Evolutionary conservation across 192 early-diverging fungal genomes (phyloP).

Genomic region (Coemansia sp.): DNA sequence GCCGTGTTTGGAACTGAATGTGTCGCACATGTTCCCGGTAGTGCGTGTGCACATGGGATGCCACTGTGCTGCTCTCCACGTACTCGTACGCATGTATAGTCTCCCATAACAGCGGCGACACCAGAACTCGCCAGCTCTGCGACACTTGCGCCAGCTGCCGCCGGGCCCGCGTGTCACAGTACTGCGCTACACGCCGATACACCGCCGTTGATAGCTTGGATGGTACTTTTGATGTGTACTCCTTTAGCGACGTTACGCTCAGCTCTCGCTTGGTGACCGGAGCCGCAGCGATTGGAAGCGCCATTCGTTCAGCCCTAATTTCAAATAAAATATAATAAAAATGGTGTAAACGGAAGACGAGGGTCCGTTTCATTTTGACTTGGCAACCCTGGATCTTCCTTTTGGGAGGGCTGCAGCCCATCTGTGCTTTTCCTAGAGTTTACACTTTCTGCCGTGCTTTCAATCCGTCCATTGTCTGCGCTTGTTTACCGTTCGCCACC

Average conservation of each 20-base stretch:
- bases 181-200: slow-evolving; percentile 51
- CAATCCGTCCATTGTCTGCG: neutral
- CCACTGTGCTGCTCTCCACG: slow-evolving; percentile 22
- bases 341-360: neutral
- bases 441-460: neutral
- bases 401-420: too few relatives aligned
- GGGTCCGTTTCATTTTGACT: neutral
- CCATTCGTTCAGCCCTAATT: slow-evolving; percentile 11
- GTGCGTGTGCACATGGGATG: slow-evolving; percentile 39
- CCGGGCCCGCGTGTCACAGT: slow-evolving; percentile 46
- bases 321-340: neutral
- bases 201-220: slow-evolving; percentile 42
- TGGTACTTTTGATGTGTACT: slow-evolving; percentile 24
- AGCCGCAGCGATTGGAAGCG: slow-evolving; percentile 23
- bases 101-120: slow-evolving; percentile 51
- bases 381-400: too few relatives aligned
- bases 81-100: slow-evolving; percentile 46
- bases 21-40: slow-evolving; percentile 47
- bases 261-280: slow-evolving; percentile 25
- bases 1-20: slow-evolving; percentile 42
- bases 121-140: slow-evolving; percentile 53
- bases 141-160: slow-evolving; percentile 48
- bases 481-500: neutral
- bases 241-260: slow-evolving; percentile 39
- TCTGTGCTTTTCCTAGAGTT: neutral